A percentile compares a stretch with the other conserved stretches of the same genome.
Conservation (phyloP, 495 filamentous ascomycete species). For the Penicillium ucsense region DNA sequence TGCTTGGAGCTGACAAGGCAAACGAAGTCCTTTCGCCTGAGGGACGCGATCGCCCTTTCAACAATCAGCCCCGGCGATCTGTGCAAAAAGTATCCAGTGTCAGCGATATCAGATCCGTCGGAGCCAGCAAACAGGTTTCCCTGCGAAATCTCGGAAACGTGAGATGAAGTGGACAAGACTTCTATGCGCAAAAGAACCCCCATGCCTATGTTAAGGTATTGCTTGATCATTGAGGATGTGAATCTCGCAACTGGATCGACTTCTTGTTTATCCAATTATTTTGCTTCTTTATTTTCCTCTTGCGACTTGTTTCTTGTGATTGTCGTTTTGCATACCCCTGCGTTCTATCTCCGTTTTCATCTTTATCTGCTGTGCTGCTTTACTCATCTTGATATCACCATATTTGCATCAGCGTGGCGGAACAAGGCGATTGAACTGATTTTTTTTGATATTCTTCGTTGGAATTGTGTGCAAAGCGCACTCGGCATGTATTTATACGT, state of each 20-base stretch:
- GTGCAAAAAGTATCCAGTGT: conserved; percentile 31
- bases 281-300: background rate
- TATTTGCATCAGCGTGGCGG: conserved; percentile 26
- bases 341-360: too few species aligned
- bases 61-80: conserved; percentile 2
- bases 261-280: too few species aligned
- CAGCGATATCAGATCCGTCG: conserved; percentile 30
- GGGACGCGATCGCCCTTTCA: background rate
- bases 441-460: conserved; percentile 8
- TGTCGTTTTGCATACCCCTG: too few species aligned
- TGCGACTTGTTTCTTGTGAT: background rate
- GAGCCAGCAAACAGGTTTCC: conserved; percentile 28
- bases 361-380: too few species aligned
- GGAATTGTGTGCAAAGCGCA: background rate
- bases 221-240: background rate
- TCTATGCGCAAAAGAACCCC: too few species aligned
- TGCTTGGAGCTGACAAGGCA: background rate
- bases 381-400: background rate
- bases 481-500: background rate
- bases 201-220: too few species aligned
- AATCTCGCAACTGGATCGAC: too few species aligned
- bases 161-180: conserved; percentile 2
- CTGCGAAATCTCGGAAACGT: conserved; percentile 27
- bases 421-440: background rate
- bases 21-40: conserved; percentile 1